A percentile compares a stretch with the other conserved stretches of the same genome.
Evolutionary conservation across 805 yeast species (phyloP).

Genomic region (Candida ipomoeae): DNA sequence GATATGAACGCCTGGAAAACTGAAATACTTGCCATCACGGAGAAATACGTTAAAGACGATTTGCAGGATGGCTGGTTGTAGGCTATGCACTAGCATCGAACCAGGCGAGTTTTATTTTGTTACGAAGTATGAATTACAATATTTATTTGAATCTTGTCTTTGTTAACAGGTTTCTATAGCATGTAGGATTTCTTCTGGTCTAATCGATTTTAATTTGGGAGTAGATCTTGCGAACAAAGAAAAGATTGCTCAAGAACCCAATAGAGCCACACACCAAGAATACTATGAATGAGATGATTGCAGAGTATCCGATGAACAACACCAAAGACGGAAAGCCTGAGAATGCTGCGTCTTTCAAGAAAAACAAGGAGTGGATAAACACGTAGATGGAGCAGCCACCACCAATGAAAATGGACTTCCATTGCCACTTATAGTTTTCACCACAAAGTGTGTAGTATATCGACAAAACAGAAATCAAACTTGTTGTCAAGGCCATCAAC

Average conservation of each 20-base stretch:
- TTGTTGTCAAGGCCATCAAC: conserved; percentile 78
- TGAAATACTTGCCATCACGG: conserved; percentile 15
- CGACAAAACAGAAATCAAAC: conserved; percentile 73
- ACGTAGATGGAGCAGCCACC: conserved; percentile 88
- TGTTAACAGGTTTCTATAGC: background rate
- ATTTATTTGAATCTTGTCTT: background rate
- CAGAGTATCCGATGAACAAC: conserved; percentile 78
- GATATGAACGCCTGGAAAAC: conserved; percentile 15
- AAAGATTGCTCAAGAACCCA: conserved; percentile 72
- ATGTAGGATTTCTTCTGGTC: background rate
- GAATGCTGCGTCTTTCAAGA: conserved; percentile 60
- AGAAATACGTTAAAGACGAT: conserved; percentile 30
- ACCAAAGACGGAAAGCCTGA: conserved; percentile 74
- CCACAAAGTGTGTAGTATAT: conserved; percentile 80
- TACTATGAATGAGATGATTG: conserved; percentile 61
- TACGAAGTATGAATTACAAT: background rate
- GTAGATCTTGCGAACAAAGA: conserved; percentile 76
- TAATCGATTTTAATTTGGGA: conserved; percentile 80
- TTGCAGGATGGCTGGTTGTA: conserved; percentile 35
- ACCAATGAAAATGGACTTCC: conserved; percentile 84
- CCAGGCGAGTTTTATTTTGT: background rate
- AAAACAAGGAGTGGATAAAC: conserved; percentile 68
- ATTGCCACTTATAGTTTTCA: conserved; percentile 96
- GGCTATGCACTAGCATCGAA: conserved; percentile 1
- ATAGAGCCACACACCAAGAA: conserved; percentile 85